Percentiles rank a stretch among this genome's conserved stretches.
phyloP scores from a whole-genome alignment of 345 rosid genomes.

The Corchorus olitorius region DNA sequence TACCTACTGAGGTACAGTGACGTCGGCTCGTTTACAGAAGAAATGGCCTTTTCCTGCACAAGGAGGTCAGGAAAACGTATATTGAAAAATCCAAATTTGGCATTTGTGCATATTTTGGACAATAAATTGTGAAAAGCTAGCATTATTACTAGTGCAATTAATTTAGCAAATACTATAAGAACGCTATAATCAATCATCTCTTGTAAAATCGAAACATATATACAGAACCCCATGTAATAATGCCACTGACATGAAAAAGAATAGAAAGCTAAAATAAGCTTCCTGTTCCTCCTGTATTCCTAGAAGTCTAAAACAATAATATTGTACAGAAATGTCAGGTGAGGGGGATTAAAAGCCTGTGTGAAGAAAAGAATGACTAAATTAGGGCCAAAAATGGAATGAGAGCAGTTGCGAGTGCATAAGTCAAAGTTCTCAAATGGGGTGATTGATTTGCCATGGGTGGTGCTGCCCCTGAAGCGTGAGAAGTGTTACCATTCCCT shows the following conservation, averaged over 20 bases:
- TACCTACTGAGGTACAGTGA: no score
- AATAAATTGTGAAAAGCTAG: no score
- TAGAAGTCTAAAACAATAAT: neutral
- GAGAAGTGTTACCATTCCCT: constrained; percentile 24
- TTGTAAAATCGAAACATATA: constrained; percentile 6
- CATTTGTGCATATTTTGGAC: no score
- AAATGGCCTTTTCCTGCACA: no score
- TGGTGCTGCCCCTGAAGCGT: constrained; percentile 28
- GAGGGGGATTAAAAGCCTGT: no score
- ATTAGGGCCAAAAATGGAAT: constrained; percentile 32
- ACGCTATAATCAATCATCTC: constrained; percentile 6
- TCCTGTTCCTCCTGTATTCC: constrained; percentile 14
- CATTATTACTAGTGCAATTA: no score
- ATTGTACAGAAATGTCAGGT: constrained; percentile 8
- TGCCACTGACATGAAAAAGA: neutral
- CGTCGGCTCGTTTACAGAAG: no score
- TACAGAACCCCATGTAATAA: constrained; percentile 26
- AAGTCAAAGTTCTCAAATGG: constrained; percentile 18
- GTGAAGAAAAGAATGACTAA: constrained; percentile 28
- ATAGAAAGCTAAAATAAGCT: constrained; percentile 25
- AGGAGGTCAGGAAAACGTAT: no score
- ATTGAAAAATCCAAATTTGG: no score
- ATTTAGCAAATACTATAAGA: neutral
- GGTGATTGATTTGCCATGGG: constrained; percentile 27
- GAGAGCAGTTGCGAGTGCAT: constrained; percentile 23